These are phyloP conservation scores for Aspergillus jensenii DNA, from an alignment of 2,329 filamentous ascomycete genomes.

Conservation along the genomic window DNA sequence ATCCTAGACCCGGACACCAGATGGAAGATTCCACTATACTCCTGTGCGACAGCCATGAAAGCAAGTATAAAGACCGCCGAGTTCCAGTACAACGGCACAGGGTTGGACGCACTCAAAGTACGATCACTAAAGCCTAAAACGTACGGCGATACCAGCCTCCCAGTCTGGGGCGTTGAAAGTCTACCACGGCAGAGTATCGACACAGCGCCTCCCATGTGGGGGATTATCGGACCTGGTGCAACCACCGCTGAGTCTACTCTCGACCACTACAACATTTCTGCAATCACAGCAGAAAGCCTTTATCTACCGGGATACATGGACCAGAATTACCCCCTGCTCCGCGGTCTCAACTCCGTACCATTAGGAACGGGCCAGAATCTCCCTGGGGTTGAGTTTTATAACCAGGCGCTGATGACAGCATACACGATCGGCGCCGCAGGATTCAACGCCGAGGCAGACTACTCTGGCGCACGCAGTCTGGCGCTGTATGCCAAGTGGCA, in stretches of 20 bases:
- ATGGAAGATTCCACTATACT: constrained; percentile 47
- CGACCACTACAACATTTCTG: background rate
- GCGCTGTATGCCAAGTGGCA: constrained; percentile 46
- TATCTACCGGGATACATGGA: constrained; percentile 31
- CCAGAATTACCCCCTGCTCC: background rate
- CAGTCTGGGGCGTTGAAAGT: background rate
- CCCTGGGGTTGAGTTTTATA: constrained; percentile 35
- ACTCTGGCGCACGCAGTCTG: constrained; percentile 38
- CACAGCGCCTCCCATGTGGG: background rate
- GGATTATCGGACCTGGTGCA: background rate
- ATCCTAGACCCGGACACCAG: constrained; percentile 42
- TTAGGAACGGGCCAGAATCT: constrained; percentile 27
- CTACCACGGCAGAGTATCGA: background rate
- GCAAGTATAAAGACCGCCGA: constrained; percentile 48
- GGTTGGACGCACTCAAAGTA: constrained; percentile 37
- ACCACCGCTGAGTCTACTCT: background rate
- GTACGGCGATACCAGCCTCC: background rate
- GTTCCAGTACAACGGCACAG: constrained; percentile 46
- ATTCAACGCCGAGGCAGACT: constrained; percentile 24
- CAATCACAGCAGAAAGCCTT: constrained; percentile 21
- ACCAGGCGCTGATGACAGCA: constrained; percentile 19
- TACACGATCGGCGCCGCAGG: background rate
- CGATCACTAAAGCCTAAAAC: background rate
- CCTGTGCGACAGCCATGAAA: constrained; percentile 44
- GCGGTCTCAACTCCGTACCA: constrained; percentile 2